Percentiles rank a stretch among this genome's conserved stretches.
Conservation (phyloP, 257 asterid species). For the Salvia hispanica region DNA sequence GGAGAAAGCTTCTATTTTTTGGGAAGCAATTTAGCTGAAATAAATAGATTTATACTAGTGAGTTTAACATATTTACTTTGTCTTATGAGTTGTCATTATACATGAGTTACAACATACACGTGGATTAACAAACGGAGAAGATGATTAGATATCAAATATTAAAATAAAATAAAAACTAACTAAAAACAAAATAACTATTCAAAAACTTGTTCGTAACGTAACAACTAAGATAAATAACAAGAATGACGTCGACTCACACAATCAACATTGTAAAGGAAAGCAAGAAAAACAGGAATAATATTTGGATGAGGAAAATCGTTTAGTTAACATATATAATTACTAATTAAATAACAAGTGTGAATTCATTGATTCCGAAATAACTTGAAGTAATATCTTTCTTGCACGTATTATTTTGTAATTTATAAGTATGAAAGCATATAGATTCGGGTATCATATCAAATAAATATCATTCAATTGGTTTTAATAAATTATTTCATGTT, state of each 20-base stretch:
- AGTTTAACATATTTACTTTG: no score
- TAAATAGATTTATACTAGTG: no score
- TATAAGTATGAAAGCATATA: constrained; percentile 47
- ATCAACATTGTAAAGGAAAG: background rate
- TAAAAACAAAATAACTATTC: constrained; percentile 1
- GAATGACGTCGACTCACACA: background rate
- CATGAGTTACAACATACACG: no score
- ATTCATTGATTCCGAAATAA: constrained; percentile 34
- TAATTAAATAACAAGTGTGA: constrained; percentile 33
- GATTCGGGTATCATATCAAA: constrained; percentile 32
- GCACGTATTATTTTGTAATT: background rate
- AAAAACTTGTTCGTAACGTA: background rate
- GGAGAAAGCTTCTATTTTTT: no score
- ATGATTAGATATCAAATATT: background rate
- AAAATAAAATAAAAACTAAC: background rate
- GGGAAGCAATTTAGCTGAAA: no score
- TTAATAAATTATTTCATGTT: background rate
- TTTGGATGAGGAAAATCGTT: constrained; percentile 26
- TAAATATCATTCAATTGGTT: background rate
- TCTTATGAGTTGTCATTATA: no score
- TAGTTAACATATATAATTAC: background rate
- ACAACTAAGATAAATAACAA: background rate
- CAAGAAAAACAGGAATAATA: background rate
- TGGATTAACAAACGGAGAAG: no score
- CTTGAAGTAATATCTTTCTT: constrained; percentile 6